Conservation (phyloP, 208 protist species). For the Vickermania ingenoplastis region DNA sequence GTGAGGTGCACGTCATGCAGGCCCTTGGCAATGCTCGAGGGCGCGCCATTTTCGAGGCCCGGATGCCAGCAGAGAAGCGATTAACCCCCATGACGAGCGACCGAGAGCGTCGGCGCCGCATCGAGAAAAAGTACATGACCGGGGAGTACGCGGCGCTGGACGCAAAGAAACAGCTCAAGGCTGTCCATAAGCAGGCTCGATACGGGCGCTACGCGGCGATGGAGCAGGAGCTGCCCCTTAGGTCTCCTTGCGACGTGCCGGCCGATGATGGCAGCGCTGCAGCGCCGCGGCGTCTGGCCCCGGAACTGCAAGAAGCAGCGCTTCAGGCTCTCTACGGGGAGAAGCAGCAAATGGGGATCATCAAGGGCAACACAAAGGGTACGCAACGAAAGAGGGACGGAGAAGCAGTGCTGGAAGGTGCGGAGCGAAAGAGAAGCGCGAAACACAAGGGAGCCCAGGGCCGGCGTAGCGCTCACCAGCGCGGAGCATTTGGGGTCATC, state of each 20-base stretch:
- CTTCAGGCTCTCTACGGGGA: no score
- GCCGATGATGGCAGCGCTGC: no score
- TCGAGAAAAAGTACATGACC: constrained; percentile 61
- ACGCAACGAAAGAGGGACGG: neutral
- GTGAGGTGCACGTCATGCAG: constrained; percentile 62
- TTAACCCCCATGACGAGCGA: constrained; percentile 21
- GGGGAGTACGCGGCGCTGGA: constrained; percentile 47
- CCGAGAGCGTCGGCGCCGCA: constrained; percentile 34
- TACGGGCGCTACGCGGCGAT: constrained; percentile 27
- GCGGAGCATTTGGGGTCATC: constrained; percentile 66
- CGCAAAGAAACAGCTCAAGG: constrained; percentile 19
- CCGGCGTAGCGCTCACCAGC: no score
- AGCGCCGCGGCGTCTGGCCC: no score
- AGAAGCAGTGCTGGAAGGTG: neutral
- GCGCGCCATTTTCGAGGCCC: constrained; percentile 49
- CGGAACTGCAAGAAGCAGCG: no score
- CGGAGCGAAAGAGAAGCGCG: neutral
- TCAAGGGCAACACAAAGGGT: neutral
- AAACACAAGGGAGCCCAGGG: constrained; percentile 30
- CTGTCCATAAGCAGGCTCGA: constrained; percentile 49
- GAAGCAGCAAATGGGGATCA: neutral
- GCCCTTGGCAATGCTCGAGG: constrained; percentile 60
- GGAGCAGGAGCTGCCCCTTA: neutral
- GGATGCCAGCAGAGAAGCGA: constrained; percentile 13
- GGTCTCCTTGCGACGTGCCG: no score